phyloP scores from a whole-genome alignment of 176 grass and related monocot genomes.

The Aegilops bicornis region DNA sequence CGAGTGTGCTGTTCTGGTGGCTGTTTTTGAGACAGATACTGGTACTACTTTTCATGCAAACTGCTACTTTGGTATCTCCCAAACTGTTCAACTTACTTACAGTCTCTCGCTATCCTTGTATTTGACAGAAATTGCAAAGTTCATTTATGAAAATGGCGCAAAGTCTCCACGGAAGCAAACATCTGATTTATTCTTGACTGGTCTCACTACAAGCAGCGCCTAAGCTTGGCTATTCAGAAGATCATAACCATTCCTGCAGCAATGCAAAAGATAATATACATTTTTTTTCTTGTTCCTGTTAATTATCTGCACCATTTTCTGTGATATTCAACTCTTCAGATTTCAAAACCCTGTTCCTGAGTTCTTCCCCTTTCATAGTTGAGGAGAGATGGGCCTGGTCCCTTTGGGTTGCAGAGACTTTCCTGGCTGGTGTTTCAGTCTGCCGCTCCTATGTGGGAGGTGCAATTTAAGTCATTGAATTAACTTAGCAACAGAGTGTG shows the following conservation, averaged over 20 bases:
- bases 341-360: constrained; percentile 1
- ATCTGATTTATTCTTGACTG: constrained; percentile 90
- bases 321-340: constrained; percentile 40
- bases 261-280: constrained; percentile 82
- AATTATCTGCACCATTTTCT: constrained; percentile 15
- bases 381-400: background rate
- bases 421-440: background rate
- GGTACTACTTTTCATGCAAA: constrained; percentile 44
- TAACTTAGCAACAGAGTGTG: background rate
- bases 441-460: background rate
- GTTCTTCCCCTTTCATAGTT: background rate
- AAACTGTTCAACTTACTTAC: constrained; percentile 33
- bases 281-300: constrained; percentile 21
- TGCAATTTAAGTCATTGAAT: background rate
- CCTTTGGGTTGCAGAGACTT: background rate
- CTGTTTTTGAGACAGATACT: constrained; percentile 89
- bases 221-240: constrained; percentile 91
- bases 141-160: constrained; percentile 94
- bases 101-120: background rate
- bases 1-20: constrained; percentile 62
- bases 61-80: constrained; percentile 6
- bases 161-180: constrained; percentile 71
- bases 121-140: constrained; percentile 61
- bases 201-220: constrained; percentile 89
- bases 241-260: constrained; percentile 97